These are phyloP conservation scores for Suhomyces atakaporum DNA, from an alignment of 1,139 yeast genomes.

Conservation along the genomic window DNA sequence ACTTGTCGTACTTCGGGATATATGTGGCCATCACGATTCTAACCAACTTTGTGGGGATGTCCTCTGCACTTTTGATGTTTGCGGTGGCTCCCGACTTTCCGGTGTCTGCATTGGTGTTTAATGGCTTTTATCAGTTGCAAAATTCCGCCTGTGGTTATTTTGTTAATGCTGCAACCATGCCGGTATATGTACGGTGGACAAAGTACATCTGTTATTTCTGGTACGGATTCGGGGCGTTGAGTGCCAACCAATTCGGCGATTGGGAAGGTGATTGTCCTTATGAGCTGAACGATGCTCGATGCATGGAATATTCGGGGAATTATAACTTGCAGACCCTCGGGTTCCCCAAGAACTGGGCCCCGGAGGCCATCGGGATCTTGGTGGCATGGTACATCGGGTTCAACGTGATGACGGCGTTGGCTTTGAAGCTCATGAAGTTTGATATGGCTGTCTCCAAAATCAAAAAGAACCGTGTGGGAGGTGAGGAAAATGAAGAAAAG, in stretches of 20 bases:
- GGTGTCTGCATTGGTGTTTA: conserved; percentile 62
- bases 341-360: conserved; percentile 64
- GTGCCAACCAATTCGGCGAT: conserved; percentile 64
- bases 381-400: conserved; percentile 63
- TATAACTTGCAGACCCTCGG: conserved; percentile 61
- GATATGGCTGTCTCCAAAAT: conserved; percentile 57
- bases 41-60: conserved; percentile 56
- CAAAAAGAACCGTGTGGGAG: conserved; percentile 36
- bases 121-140: conserved; percentile 68
- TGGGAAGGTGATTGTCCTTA: conserved; percentile 61
- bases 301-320: conserved; percentile 53
- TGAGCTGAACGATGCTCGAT: conserved; percentile 25
- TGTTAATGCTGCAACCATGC: conserved; percentile 72
- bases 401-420: conserved; percentile 48
- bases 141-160: conserved; percentile 83
- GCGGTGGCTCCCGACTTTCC: conserved; percentile 66
- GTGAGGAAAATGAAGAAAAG: conserved; percentile 32
- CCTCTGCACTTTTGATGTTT: conserved; percentile 57
- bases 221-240: conserved; percentile 73
- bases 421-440: conserved; percentile 49
- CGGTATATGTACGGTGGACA: conserved; percentile 85
- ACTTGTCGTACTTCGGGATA: conserved; percentile 53
- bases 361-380: conserved; percentile 62
- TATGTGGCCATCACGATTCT: conserved; percentile 63
- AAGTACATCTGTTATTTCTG: conserved; percentile 75